Evolutionary conservation across 1,139 yeast species (phyloP), one percentile per base, ranked within the genome.

Genomic region (Kodamaea suecica): DNA sequence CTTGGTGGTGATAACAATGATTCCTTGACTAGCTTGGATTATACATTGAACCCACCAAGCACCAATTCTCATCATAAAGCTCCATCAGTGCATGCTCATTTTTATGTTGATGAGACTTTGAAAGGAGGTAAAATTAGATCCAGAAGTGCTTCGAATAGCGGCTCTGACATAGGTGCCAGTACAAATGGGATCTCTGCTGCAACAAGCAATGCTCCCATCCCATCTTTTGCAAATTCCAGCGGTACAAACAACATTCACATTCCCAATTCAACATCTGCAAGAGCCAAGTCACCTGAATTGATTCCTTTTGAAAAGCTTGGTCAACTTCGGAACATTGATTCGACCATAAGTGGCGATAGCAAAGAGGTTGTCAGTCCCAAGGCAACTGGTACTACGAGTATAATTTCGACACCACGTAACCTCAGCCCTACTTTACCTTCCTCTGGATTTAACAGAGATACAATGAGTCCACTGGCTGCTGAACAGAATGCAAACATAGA

Each of bases 81-180:
- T 14, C 77, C 78, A 15, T 76, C 78, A 29, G 84, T 81, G 38
- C 95, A 85, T 58, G 92, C 95, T 1, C 95, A 85, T 59, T 85
- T 86, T 53, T 75, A 73, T 45, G 81, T 81, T 7, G 86, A 82
- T 45, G 95, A 85, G 42, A 71, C 84, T 2, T 56, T 80, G 16
- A 81, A 78, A 50, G 81, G 77, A 2, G 52, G 62, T 8, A 67
- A 65, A 39, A 59, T 49, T 32, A 44, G 73, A 29, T 66, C 73
- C 4, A 55, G 74, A 41, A 67, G 73, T 41, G 70, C 72, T 3
- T 65, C 73, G 7, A 52, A 53, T 17, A 52, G 59, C 31, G 60
- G 55, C 19, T 44, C 60, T 23, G 53, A 42, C 8, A 11, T 28
- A 16, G 35, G 31, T 12, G 15, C 5, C 9, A 15, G 17, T 13